Percentiles rank a stretch among this genome's conserved stretches.
phyloP scores from a whole-genome alignment of 202 grass and related monocot genomes.

The Schoenoplectus triqueter region DNA sequence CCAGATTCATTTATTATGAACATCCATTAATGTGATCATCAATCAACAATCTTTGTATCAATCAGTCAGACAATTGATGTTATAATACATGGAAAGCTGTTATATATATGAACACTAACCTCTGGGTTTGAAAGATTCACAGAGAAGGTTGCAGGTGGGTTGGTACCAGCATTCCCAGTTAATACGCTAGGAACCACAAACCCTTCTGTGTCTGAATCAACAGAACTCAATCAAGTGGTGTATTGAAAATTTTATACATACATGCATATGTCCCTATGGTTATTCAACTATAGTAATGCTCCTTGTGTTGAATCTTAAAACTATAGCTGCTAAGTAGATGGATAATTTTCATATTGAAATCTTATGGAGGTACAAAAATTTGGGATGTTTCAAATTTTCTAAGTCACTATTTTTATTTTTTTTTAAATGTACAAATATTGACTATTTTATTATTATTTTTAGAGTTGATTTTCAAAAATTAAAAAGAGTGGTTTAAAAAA shows the following conservation, averaged over 20 bases:
- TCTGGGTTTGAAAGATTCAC: slow-evolving; percentile 52
- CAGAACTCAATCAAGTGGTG: background rate
- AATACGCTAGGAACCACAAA: slow-evolving; percentile 80
- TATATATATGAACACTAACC: slow-evolving; percentile 40
- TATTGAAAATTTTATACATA: background rate
- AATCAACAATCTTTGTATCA: slow-evolving; percentile 8
- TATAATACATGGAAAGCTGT: background rate
- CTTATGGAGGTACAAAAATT: too few relatives aligned
- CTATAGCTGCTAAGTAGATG: too few relatives aligned
- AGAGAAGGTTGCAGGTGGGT: slow-evolving; percentile 24
- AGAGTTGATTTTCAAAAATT: too few relatives aligned
- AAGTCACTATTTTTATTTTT: too few relatives aligned
- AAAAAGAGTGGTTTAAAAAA: too few relatives aligned
- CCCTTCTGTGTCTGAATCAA: slow-evolving; percentile 66
- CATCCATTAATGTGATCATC: slow-evolving; percentile 1
- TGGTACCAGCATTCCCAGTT: slow-evolving; percentile 46
- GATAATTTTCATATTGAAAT: too few relatives aligned
- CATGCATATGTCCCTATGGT: too few relatives aligned
- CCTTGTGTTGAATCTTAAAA: too few relatives aligned
- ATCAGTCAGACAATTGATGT: slow-evolving; percentile 17
- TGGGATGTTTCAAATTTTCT: too few relatives aligned
- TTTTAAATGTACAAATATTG: too few relatives aligned
- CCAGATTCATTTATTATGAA: slow-evolving; percentile 35
- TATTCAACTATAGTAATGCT: too few relatives aligned
- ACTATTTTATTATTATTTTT: too few relatives aligned